A percentile compares a stretch with the other conserved stretches of the same genome.
Conservation (phyloP, 179 eudicot species). For the Nepenthes alata region DNA sequence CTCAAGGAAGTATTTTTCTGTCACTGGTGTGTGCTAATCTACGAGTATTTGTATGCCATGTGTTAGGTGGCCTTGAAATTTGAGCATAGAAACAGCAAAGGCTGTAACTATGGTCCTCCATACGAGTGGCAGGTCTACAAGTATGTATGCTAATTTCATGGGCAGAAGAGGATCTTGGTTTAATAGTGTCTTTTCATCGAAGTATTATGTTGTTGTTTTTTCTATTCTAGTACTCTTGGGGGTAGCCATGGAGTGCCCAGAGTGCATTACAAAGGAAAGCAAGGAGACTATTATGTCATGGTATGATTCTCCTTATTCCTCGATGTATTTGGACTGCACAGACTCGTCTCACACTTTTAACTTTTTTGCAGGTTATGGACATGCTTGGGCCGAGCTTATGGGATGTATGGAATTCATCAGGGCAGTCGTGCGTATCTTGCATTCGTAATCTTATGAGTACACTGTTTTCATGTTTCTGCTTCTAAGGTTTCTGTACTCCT, state of each 20-base stretch:
- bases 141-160: conserved; percentile 27
- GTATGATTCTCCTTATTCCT: conserved; percentile 21
- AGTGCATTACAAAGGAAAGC: conserved; percentile 80
- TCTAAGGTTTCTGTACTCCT: too few relatives aligned
- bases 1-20: background rate
- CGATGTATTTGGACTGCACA: conserved; percentile 1
- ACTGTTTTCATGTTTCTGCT: background rate
- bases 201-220: conserved; percentile 3
- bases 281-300: conserved; percentile 88
- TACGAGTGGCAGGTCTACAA: conserved; percentile 94
- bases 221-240: conserved; percentile 54
- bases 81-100: conserved; percentile 89
- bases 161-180: background rate
- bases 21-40: background rate
- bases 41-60: background rate
- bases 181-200: background rate
- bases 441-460: conserved; percentile 4
- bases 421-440: conserved; percentile 56
- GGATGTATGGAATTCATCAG: conserved; percentile 95
- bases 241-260: conserved; percentile 85
- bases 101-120: conserved; percentile 85
- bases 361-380: conserved; percentile 69
- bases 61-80: conserved; percentile 77
- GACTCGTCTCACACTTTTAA: conserved; percentile 7
- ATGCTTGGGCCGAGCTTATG: conserved; percentile 91